A percentile compares a stretch with the other conserved stretches of the same genome.
Evolutionary conservation across 495 filamentous ascomycete genomes (phyloP).

Genomic region (Talaromyces wortmannii): DNA sequence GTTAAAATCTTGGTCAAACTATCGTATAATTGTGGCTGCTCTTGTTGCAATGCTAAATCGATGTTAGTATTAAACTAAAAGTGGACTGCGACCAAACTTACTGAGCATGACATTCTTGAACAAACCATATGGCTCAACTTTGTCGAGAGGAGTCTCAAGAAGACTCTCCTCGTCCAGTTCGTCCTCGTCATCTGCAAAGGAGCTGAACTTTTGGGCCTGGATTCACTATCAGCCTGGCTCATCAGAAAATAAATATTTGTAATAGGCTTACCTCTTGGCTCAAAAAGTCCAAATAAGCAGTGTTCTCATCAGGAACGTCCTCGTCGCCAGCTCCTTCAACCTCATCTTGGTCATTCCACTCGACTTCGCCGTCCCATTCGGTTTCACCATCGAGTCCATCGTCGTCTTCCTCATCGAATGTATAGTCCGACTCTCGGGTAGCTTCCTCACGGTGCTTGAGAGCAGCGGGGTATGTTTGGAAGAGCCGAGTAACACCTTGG

Average conservation of each 20-base stretch:
- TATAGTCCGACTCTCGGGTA: constrained; percentile 81
- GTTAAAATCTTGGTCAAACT: constrained; percentile 70
- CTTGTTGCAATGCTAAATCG: constrained; percentile 72
- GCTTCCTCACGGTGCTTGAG: constrained; percentile 87
- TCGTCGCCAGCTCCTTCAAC: constrained; percentile 45
- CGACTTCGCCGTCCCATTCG: constrained; percentile 58
- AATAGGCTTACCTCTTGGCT: constrained; percentile 66
- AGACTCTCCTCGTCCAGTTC: constrained; percentile 87
- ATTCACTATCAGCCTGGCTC: constrained; percentile 8
- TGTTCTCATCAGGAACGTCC: constrained; percentile 81
- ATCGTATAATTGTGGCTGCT: constrained; percentile 84
- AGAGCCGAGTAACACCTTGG: constrained; percentile 83
- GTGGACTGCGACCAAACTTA: constrained; percentile 41
- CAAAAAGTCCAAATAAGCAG: constrained; percentile 91
- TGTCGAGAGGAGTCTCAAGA: constrained; percentile 89
- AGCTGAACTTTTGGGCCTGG: constrained; percentile 76
- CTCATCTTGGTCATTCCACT: constrained; percentile 64
- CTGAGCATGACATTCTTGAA: constrained; percentile 77
- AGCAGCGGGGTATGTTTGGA: constrained; percentile 84
- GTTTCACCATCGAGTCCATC: constrained; percentile 70
- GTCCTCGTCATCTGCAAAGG: constrained; percentile 61
- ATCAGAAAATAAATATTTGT: background rate
- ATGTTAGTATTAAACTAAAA: constrained; percentile 8
- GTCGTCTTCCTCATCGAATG: constrained; percentile 63
- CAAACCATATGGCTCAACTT: constrained; percentile 84